These are phyloP conservation scores for Cystofilobasidium ferigula DNA, from an alignment of 768 basidiomycete species.

Conservation along the genomic window DNA sequence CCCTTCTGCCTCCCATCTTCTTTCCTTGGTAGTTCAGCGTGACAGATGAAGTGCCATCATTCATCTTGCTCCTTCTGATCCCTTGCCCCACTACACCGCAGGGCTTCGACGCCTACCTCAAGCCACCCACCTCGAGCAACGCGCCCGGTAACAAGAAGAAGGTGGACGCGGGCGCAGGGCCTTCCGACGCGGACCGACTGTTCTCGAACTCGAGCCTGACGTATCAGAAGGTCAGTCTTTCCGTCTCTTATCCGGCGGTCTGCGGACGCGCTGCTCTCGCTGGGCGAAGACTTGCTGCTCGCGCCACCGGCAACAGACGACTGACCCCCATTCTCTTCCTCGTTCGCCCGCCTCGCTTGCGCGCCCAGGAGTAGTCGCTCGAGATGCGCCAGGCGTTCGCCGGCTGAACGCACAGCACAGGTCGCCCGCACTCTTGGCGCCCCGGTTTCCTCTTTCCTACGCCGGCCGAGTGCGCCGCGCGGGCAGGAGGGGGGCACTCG, in stretches of 20 bases:
- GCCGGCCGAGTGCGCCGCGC: no score
- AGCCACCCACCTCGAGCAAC: constrained; percentile 6
- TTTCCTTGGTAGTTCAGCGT: no score
- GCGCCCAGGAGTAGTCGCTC: background rate
- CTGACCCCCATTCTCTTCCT: background rate
- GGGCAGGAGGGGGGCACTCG: no score
- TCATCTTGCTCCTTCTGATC: background rate
- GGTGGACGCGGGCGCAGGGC: no score
- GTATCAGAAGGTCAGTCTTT: constrained; percentile 6
- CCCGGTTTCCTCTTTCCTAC: background rate
- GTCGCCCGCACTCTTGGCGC: no score
- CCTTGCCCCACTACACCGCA: background rate
- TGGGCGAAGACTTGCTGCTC: background rate
- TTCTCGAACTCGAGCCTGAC: constrained; percentile 11
- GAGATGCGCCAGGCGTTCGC: background rate
- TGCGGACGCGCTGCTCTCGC: no score
- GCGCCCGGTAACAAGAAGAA: constrained; percentile 20
- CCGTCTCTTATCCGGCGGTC: no score
- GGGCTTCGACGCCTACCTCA: constrained; percentile 25
- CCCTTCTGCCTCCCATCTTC: no score
- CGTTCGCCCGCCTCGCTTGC: background rate
- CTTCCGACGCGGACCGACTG: constrained; percentile 16
- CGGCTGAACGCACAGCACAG: no score
- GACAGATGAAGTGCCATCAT: no score
- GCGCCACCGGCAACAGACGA: background rate